A percentile compares a stretch with the other conserved stretches of the same genome.
These are phyloP conservation scores for Xylariomycetidae sp. DNA, from an alignment of 2,329 filamentous ascomycete genomes.

Conservation along the genomic window DNA sequence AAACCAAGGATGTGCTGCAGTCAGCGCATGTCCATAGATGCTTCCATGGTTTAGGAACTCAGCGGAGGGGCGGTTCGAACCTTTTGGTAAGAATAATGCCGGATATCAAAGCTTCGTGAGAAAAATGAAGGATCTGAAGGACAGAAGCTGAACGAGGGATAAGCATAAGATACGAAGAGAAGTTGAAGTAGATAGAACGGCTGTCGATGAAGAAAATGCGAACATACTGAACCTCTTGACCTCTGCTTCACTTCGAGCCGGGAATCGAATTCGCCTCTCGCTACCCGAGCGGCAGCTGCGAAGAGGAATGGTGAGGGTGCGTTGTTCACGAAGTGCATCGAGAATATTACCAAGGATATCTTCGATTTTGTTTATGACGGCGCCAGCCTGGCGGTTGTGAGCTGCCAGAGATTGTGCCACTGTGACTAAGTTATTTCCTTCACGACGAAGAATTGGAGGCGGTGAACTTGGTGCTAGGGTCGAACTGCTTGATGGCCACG, in stretches of 20 bases:
- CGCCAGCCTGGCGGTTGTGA: constrained; percentile 11
- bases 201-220: background rate
- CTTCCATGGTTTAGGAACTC: too few relatives aligned
- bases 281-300: constrained; percentile 28
- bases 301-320: constrained; percentile 44
- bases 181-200: background rate
- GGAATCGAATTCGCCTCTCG: constrained; percentile 18
- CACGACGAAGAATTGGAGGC: too few relatives aligned
- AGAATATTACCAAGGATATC: constrained; percentile 47
- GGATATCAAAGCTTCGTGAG: constrained; percentile 53
- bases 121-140: constrained; percentile 54
- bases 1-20: too few relatives aligned
- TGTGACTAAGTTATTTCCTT: too few relatives aligned
- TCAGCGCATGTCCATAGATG: too few relatives aligned
- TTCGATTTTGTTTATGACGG: constrained; percentile 50
- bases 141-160: constrained; percentile 41
- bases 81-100: constrained; percentile 58
- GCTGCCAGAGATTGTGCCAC: background rate
- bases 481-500: too few relatives aligned
- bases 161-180: constrained; percentile 1
- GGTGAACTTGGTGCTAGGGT: background rate
- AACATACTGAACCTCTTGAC: constrained; percentile 26
- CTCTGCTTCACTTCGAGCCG: constrained; percentile 9
- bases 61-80: too few relatives aligned
- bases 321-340: constrained; percentile 41